These are phyloP conservation scores for Kondoa subrosea DNA, from an alignment of 768 basidiomycete genomes.

Conservation along the genomic window DNA sequence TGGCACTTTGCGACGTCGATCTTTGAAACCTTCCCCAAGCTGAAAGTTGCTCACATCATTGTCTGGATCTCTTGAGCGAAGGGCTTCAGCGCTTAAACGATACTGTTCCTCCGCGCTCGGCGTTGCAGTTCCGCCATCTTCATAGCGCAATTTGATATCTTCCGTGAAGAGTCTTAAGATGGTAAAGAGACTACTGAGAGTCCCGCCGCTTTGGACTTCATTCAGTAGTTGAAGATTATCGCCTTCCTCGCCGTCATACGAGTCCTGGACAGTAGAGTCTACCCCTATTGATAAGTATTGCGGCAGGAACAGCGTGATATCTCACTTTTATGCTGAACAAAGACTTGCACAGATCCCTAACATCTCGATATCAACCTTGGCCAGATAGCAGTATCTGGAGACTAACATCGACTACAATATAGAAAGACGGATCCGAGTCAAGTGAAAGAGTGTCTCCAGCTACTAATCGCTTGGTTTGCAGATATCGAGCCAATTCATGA, in stretches of 20 bases:
- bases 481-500: slow-evolving; percentile 86
- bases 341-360: slow-evolving; percentile 92
- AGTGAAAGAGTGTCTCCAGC: slow-evolving; percentile 88
- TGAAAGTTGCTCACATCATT: background rate
- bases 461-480: slow-evolving; percentile 85
- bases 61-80: background rate
- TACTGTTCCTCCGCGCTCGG: slow-evolving; percentile 9
- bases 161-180: slow-evolving; percentile 83
- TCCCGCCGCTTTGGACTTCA: slow-evolving; percentile 89
- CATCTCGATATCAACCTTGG: no score
- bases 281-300: background rate
- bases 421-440: slow-evolving; percentile 84
- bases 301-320: background rate
- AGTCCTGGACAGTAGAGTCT: slow-evolving; percentile 30
- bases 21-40: slow-evolving; percentile 2
- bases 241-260: slow-evolving; percentile 71
- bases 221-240: slow-evolving; percentile 93
- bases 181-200: slow-evolving; percentile 85
- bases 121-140: slow-evolving; percentile 36
- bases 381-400: no score
- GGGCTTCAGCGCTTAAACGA: background rate
- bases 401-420: slow-evolving; percentile 96
- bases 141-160: slow-evolving; percentile 51
- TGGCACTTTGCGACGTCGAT: background rate
- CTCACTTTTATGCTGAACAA: slow-evolving; percentile 42